Conservation (phyloP, 2,329 filamentous ascomycete species). For the Stenocarpella maydis region DNA sequence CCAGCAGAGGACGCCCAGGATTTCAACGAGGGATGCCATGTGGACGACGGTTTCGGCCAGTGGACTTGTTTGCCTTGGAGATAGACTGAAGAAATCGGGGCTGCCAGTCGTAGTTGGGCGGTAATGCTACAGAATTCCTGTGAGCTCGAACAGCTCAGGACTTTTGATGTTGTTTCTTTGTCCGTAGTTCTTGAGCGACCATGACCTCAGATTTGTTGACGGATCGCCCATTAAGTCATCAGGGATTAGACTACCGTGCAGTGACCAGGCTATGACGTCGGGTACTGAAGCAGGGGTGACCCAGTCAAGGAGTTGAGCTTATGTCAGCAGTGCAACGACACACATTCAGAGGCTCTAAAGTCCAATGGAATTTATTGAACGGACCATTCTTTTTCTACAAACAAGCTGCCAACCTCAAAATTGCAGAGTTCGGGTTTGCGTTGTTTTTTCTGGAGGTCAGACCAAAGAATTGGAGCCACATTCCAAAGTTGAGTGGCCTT, state of each 20-base stretch:
- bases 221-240: neutral
- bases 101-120: neutral
- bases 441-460: too few relatives aligned
- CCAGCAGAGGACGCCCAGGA: conserved; percentile 50
- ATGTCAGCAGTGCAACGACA: conserved; percentile 26
- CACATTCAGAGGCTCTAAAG: neutral
- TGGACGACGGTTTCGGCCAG: neutral
- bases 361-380: neutral
- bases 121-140: too few relatives aligned
- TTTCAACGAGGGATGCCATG: conserved; percentile 33
- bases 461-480: too few relatives aligned
- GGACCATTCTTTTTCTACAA: neutral
- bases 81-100: too few relatives aligned
- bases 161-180: neutral
- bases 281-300: neutral
- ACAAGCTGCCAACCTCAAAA: accelerated
- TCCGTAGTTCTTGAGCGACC: neutral
- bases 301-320: neutral
- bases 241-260: neutral
- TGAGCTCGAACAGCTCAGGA: neutral
- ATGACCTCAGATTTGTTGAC: conserved; percentile 2
- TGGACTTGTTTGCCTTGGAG: too few relatives aligned
- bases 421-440: neutral
- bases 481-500: too few relatives aligned
- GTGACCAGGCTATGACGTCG: conserved; percentile 27